Evolutionary conservation across 2,329 filamentous ascomycete species (phyloP), one percentile per base, ranked within the genome.

Genomic region (Setomelanomma holmii): DNA sequence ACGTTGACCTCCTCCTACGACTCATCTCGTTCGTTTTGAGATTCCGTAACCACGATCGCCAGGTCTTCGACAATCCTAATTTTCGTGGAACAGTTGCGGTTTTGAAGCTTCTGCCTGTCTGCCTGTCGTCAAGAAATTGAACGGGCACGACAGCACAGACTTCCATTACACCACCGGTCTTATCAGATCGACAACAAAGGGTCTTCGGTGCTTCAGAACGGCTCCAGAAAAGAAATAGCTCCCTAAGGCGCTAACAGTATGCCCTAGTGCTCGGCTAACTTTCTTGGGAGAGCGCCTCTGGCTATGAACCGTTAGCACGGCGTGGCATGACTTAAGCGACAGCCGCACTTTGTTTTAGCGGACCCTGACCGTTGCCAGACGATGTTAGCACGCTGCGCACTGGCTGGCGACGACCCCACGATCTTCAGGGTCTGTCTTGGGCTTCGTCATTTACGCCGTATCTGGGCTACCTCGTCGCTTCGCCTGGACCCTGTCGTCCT

Each of bases 301-400:
- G 22, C 16, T 38, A 38, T 46, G 34, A 38, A 19, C 43, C 43
- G 35, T 38, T 46, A 30, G 43, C 34, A 22, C 34, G 21, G 20
- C 43, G 20, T 46, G 43, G 43, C 43, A 38, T 22, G 6, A 11
- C 14, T 8, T 39, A 46, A 46, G 43, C 43, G 43, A 39, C 21
- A 46, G 43, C 43, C 43, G 34, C 43, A 46, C 16, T 36, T 36
- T 24, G 35, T 5, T 21, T 39, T 27, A 21, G 43, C 43, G 17
- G 43, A 46, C 43, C 43, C 43, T 46, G 34, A 40, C 43, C 35
- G 33, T 43, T 34, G 24, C 16, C 16, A 42, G 27, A 42, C 16
- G 17, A 12, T 30, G 40, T 34, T 24, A 43, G 24, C 17, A 16
- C 34, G 34, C 34, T 12, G 16, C 17, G 36, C 17, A 16, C 34